Conservation (phyloP, 306 rosid genomes). For the Prunus campanulata region DNA sequence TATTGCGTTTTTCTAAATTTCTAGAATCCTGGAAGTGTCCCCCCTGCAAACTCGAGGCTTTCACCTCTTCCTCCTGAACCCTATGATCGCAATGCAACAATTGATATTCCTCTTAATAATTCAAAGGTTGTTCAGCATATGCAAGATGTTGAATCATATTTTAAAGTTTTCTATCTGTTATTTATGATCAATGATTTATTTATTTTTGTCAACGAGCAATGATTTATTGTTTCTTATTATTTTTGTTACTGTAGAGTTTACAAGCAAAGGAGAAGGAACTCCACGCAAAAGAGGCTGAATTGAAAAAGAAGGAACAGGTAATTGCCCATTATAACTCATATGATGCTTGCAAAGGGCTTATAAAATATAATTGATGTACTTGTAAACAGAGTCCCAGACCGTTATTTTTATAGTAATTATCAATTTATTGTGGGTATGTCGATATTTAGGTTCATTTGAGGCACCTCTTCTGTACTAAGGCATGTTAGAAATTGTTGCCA, state of each 20-base stretch:
- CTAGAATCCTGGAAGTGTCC: constrained; percentile 58
- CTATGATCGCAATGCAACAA: constrained; percentile 69
- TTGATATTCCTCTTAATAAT: constrained; percentile 68
- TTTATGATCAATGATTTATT: constrained; percentile 14
- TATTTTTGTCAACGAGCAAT: neutral
- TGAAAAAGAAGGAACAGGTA: constrained; percentile 89
- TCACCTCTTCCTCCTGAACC: constrained; percentile 85
- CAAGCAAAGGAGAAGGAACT: constrained; percentile 85
- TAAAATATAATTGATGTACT: neutral
- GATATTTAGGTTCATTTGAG: constrained; percentile 7
- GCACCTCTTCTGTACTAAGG: neutral
- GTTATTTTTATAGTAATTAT: neutral
- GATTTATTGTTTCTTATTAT: neutral
- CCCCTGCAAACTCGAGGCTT: constrained; percentile 58
- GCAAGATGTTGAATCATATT: constrained; percentile 23
- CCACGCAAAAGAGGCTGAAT: constrained; percentile 79
- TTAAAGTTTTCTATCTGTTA: constrained; percentile 13
- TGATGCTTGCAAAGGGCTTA: neutral
- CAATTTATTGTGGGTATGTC: constrained; percentile 1
- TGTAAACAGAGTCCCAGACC: neutral
- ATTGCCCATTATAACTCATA: constrained; percentile 19
- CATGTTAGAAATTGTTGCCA: neutral
- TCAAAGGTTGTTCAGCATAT: constrained; percentile 41
- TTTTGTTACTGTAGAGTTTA: constrained; percentile 44
- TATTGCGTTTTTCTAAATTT: constrained; percentile 20